Base-by-base conservation (phyloP, 2,329 filamentous ascomycete species). In the Ceratocystis diversiconidia region DNA sequence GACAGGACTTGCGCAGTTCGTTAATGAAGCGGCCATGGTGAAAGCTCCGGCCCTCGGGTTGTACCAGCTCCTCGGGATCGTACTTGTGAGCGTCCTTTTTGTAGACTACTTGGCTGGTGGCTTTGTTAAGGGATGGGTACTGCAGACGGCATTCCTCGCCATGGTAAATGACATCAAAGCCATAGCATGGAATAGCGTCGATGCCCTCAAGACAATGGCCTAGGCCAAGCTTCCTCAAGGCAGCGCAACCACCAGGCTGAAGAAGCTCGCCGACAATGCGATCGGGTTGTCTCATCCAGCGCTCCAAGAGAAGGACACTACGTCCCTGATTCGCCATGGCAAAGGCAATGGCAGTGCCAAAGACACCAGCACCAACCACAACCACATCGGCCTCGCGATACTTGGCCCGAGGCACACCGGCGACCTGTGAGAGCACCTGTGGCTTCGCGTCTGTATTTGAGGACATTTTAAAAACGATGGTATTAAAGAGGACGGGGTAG, bases 241-340 rank as follows among this genome's bases (percentile, higher is more conserved):
- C 89, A 63, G 84, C 79, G 43, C 96, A 86, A 62, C 94, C 94
- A 62, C 94, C 94, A 0, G 94, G 94, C 76, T 99, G 94, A 71
- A 99, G 79, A 69, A 99, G 78, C 78, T 99, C 94, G 71, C 94
- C 94, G 61, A 99, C 91, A 70, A 99, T 99, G 69, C 94, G 86
- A 77, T 97, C 88, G 22, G 94, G 94, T 78, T 97, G 88, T 76
- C 90, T 90, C 76, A 97, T 79, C 76, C 85, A 95, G 72, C 84
- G 84, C 78, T 99, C 94, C 62, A 99, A 83, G 63, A 99, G 79
- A 30, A 97, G 82, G 30, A 99, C 92, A 74, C 89, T 95, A 69
- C 94, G 85, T 64, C 91, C 92, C 77, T 97, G 94, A 71, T 88
- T 86, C 67, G 89, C 92, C 59, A 97, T 81, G 25, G 92, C 85